A percentile compares a stretch with the other conserved stretches of the same genome.
phyloP scores from a whole-genome alignment of 1,139 yeast genomes.

The Wickerhamomyces sp. region DNA sequence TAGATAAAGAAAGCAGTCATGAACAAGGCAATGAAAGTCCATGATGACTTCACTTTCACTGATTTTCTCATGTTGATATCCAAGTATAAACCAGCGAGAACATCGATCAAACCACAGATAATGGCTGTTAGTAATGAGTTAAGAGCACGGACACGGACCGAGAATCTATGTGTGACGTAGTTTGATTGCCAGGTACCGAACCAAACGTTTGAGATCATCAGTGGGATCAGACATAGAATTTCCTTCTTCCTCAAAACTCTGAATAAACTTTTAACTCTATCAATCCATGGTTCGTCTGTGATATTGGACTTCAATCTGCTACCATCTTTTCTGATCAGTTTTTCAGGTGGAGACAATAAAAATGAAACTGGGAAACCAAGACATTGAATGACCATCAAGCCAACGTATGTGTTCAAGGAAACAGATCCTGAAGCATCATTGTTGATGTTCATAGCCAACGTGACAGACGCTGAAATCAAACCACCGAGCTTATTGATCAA shows the following conservation, averaged over 20 bases:
- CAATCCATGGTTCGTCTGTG: conserved; percentile 7
- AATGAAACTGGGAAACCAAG: conserved; percentile 20
- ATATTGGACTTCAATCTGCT: conserved; percentile 14
- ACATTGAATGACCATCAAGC: conserved; percentile 23
- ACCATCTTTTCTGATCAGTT: conserved; percentile 21
- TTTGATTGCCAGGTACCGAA: conserved; percentile 23
- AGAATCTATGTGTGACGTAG: conserved; percentile 23
- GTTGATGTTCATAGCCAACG: conserved; percentile 19
- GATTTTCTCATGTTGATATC: conserved; percentile 11
- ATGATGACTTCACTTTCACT: conserved; percentile 14
- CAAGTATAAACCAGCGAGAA: conserved; percentile 17
- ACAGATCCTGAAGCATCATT: conserved; percentile 17
- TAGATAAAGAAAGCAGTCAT: conserved; percentile 19
- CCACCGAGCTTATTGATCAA: conserved; percentile 22
- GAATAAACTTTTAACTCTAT: conserved; percentile 9
- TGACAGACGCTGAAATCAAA: conserved; percentile 23
- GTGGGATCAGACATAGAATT: conserved; percentile 8
- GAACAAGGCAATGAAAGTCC: conserved; percentile 13
- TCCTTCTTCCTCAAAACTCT: conserved; percentile 8
- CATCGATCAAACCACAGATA: conserved; percentile 16
- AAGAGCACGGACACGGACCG: conserved; percentile 24
- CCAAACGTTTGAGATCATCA: conserved; percentile 19
- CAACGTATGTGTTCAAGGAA: conserved; percentile 24
- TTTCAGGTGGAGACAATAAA: conserved; percentile 22
- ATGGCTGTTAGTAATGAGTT: conserved; percentile 23